Conservation (phyloP, 176 grass and related monocot genomes). For the Musa troglodytarum region DNA sequence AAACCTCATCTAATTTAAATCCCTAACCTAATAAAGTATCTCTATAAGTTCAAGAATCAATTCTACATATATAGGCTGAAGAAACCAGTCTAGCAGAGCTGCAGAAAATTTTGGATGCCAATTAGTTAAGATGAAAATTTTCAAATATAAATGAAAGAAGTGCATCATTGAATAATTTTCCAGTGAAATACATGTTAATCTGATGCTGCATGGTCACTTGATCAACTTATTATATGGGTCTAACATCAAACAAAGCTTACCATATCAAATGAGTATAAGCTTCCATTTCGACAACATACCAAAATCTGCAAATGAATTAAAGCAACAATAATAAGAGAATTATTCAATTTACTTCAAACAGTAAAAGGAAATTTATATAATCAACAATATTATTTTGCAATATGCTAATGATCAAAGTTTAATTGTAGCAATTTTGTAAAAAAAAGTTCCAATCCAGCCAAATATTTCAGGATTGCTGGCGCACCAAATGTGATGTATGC, state of each 20-base stretch:
- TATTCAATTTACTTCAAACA: conserved; percentile 13
- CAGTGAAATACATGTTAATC: no score
- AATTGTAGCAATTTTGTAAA: background rate
- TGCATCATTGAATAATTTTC: no score
- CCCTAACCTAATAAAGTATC: no score
- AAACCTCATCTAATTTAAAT: no score
- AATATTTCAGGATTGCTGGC: background rate
- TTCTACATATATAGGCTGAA: no score
- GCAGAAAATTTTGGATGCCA: no score
- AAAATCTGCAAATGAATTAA: conserved; percentile 45
- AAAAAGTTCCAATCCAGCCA: background rate
- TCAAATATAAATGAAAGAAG: no score
- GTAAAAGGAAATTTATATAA: background rate
- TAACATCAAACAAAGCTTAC: conserved; percentile 39
- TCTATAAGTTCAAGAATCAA: no score
- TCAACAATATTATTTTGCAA: no score
- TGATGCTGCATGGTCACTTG: background rate
- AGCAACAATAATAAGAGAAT: background rate
- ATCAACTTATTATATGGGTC: background rate
- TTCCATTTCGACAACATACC: conserved; percentile 66
- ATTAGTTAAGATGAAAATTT: no score
- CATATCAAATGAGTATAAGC: conserved; percentile 59
- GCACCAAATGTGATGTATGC: background rate
- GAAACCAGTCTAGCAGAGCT: no score
- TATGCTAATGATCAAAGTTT: background rate